These are phyloP conservation scores for Gleditsia sinensis DNA, from an alignment of 306 rosid genomes.

Conservation along the genomic window DNA sequence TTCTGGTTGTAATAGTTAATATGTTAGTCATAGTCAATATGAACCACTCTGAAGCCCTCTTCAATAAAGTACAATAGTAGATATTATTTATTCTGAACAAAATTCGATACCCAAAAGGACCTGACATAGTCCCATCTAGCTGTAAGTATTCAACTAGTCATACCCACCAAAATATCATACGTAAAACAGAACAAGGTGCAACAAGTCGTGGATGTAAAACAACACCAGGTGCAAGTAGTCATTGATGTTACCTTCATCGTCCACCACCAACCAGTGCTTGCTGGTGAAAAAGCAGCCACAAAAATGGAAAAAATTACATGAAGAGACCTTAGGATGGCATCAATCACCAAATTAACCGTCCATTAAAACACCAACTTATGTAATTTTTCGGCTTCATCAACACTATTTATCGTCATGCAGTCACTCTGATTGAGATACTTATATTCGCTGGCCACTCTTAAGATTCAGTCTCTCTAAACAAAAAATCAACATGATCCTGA, in stretches of 20 bases:
- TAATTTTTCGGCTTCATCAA: slow-evolving; percentile 72
- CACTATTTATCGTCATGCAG: slow-evolving; percentile 64
- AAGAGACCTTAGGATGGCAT: not conserved
- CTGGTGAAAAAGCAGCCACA: slow-evolving; percentile 47
- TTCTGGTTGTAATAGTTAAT: too few relatives aligned
- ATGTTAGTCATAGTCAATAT: slow-evolving; percentile 21
- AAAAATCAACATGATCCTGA: slow-evolving; percentile 32
- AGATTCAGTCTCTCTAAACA: slow-evolving; percentile 79
- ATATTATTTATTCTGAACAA: not conserved
- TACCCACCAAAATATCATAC: not conserved
- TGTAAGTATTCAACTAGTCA: slow-evolving; percentile 13
- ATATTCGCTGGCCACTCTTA: slow-evolving; percentile 67
- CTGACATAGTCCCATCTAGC: not conserved
- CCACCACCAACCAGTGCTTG: slow-evolving; percentile 70
- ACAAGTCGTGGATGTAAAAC: too few relatives aligned
- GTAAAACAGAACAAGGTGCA: slow-evolving; percentile 25
- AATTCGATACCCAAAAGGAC: slow-evolving; percentile 18
- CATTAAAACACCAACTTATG: slow-evolving; percentile 60
- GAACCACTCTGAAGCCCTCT: slow-evolving; percentile 25
- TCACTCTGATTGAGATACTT: slow-evolving; percentile 83
- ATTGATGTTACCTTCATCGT: slow-evolving; percentile 75
- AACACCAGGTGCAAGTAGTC: too few relatives aligned
- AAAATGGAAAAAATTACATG: slow-evolving; percentile 24
- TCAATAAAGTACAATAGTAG: not conserved
- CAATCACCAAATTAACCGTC: slow-evolving; percentile 30